A percentile compares a stretch with the other conserved stretches of the same genome.
Evolutionary conservation across 805 yeast genomes (phyloP).

Genomic region (Candida montana): DNA sequence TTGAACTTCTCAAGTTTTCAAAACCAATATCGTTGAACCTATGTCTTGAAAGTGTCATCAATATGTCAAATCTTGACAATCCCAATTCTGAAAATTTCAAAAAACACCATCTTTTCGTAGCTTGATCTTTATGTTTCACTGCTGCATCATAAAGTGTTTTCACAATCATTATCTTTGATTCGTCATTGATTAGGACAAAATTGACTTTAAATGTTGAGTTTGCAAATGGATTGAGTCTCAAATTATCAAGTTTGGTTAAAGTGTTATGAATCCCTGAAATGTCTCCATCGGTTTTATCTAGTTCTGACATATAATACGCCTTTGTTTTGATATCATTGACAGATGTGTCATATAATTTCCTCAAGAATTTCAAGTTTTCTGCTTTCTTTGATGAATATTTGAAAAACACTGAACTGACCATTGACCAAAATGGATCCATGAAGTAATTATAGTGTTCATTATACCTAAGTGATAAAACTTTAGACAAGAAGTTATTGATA

Average conservation of each 20-base stretch:
- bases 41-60: slow-evolving; percentile 11
- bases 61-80: slow-evolving; percentile 13
- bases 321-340: slow-evolving; percentile 10
- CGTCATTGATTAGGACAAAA: slow-evolving; percentile 10
- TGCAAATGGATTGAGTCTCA: slow-evolving; percentile 17
- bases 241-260: not conserved
- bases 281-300: slow-evolving; percentile 3
- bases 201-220: slow-evolving; percentile 5
- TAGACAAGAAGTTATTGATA: slow-evolving; percentile 14
- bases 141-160: slow-evolving; percentile 21
- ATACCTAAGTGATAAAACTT: not conserved
- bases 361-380: slow-evolving; percentile 7
- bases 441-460: slow-evolving; percentile 5
- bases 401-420: slow-evolving; percentile 17
- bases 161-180: slow-evolving; percentile 12
- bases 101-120: slow-evolving; percentile 15
- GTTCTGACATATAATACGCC: slow-evolving; percentile 7
- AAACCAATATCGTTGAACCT: slow-evolving; percentile 1
- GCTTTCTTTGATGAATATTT: slow-evolving; percentile 14
- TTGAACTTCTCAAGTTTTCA: not conserved
- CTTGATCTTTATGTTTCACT: slow-evolving; percentile 1
- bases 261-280: not conserved
- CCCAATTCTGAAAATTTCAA: slow-evolving; percentile 17
- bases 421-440: slow-evolving; percentile 17
- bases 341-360: slow-evolving; percentile 13